Evolutionary conservation across 768 basidiomycete genomes (phyloP), one percentile per base, ranked within the genome.

Genomic region (Agaricus subrufescens): DNA sequence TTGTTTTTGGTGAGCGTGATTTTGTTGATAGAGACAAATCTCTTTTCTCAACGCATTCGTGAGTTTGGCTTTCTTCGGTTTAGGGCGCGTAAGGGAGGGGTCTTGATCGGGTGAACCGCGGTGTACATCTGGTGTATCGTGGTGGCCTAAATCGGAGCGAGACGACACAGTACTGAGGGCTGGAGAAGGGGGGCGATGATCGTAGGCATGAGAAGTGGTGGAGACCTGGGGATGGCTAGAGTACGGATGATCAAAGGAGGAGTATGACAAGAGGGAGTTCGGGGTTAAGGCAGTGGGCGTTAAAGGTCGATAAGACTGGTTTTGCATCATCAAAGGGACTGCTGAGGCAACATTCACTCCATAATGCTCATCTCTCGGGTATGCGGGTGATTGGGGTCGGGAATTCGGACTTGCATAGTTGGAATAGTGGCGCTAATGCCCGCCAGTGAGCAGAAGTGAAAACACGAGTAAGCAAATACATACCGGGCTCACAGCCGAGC

Each of bases 31-130:
- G 11, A 76, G 54, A 63, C 92, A 94, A 55, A 95, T 93, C 14
- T 77, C 74, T 65, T 85, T 87, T 60, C 89, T 84, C 65, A 91
- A 87, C 29, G 78, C 74, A 65, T 87, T 87, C 65, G 82, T 84
- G 43, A 95, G 82, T 49, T 87, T 84, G 23, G 55, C 55, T 42
- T 56, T 56, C 31, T 56, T 56, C 19, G 42, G 48, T 39, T 52
- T 61, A 15, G 56, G 48, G n/a, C 44, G 37, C n/a, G 58, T 42
- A 31, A 58, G 56, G 4, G 47, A 50, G 15, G 12, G 15, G 9
- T 56, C 55, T 12, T 42, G 48, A 25, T 56, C 57, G 60, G 15
- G 60, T 45, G 50, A 66, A 63, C 29, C 66, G 46, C 38, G 60
- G 40, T 62, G 55, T 7, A 62, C 59, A 30, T 58, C 56, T 37